Conservation (phyloP, 495 filamentous ascomycete species). For the Thozetella sp. region DNA sequence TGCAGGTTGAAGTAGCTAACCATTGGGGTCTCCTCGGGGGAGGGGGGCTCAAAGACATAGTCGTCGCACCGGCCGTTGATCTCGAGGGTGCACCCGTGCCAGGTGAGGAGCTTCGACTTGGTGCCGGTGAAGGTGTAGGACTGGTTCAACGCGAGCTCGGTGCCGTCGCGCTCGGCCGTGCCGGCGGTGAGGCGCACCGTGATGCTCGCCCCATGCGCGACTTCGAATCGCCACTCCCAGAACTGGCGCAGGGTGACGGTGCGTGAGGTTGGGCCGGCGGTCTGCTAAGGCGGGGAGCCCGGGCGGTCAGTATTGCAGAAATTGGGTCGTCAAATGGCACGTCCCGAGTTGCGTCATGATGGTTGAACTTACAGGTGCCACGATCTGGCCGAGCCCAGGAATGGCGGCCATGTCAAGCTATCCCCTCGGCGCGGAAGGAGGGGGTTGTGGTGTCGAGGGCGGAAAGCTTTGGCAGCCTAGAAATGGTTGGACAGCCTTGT, state of each 20-base stretch:
- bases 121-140: constrained; percentile 81
- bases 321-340: neutral
- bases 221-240: constrained; percentile 92
- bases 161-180: constrained; percentile 93
- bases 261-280: constrained; percentile 20
- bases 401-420: constrained; percentile 25
- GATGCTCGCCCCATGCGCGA: constrained; percentile 65
- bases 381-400: constrained; percentile 53
- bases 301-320: neutral
- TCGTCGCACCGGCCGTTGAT: constrained; percentile 56
- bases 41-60: constrained; percentile 51
- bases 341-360: neutral
- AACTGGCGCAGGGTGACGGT: constrained; percentile 42
- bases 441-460: no score
- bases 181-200: constrained; percentile 65
- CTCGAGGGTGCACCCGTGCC: constrained; percentile 85
- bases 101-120: constrained; percentile 88
- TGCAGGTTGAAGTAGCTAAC: constrained; percentile 83
- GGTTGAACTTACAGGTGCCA: constrained; percentile 31
- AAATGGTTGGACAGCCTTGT: no score
- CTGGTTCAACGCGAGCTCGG: constrained; percentile 81
- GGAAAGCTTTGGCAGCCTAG: no score
- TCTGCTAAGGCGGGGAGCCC: constrained; percentile 4
- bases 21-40: constrained; percentile 89
- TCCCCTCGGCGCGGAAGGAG: neutral